Percentiles rank a stretch among this genome's conserved stretches.
These are phyloP conservation scores for Teratosphaeriaceae sp. DNA, from an alignment of 2,329 filamentous ascomycete species.

Conservation along the genomic window DNA sequence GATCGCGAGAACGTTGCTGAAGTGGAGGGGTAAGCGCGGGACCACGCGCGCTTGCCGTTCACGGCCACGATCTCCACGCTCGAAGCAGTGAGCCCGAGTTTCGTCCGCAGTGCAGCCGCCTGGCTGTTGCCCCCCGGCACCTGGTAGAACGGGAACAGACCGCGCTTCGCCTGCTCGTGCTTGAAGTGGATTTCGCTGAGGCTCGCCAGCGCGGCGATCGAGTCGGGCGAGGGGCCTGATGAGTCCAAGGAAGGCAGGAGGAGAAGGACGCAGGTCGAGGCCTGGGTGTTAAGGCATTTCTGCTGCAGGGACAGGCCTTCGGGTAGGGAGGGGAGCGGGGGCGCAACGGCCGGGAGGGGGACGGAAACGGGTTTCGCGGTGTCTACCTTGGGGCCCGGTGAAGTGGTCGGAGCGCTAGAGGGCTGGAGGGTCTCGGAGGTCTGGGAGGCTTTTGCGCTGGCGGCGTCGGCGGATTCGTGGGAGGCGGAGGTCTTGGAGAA, in stretches of 20 bases:
- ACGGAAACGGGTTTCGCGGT: constrained; percentile 41
- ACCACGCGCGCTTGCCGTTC: constrained; percentile 83
- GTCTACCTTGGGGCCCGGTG: constrained; percentile 44
- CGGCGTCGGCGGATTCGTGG: constrained; percentile 44
- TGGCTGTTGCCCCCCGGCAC: constrained; percentile 59
- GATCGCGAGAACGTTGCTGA: constrained; percentile 50
- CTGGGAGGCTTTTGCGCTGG: constrained; percentile 41
- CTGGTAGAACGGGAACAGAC: constrained; percentile 77
- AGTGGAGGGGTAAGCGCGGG: constrained; percentile 58
- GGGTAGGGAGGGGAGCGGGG: constrained; percentile 60
- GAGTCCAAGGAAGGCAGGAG: too few species aligned
- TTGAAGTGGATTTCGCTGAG: constrained; percentile 72
- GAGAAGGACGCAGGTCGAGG: constrained; percentile 76
- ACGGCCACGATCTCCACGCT: constrained; percentile 70
- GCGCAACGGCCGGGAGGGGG: constrained; percentile 44
- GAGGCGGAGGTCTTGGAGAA: constrained; percentile 47
- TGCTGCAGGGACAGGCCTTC: constrained; percentile 58
- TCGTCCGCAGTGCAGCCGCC: constrained; percentile 48
- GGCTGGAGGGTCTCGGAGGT: constrained; percentile 46
- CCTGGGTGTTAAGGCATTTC: constrained; percentile 67
- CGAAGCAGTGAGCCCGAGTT: constrained; percentile 53
- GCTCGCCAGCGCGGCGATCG: constrained; percentile 43
- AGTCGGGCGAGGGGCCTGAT: constrained; percentile 23
- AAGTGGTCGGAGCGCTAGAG: constrained; percentile 45
- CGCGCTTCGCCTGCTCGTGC: constrained; percentile 57